Evolutionary conservation across 2,329 filamentous ascomycete species (phyloP), one percentile per base, ranked within the genome.

Genomic region (Ceratocystis lukuohia): DNA sequence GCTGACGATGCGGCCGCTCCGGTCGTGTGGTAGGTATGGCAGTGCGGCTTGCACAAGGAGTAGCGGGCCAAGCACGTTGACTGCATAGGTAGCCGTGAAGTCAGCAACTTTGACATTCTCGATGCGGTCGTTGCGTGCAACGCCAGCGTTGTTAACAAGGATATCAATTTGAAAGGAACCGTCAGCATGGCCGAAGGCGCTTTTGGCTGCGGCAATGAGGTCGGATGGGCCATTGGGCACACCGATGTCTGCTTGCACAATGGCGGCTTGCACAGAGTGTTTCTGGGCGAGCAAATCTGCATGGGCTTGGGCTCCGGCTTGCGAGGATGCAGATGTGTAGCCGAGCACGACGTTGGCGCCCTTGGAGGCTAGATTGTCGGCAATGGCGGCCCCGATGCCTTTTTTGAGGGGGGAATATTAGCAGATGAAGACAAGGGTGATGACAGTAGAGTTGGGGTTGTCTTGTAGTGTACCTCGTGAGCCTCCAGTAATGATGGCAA

Each of bases 111-210:
- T 82, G 69, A 90, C 82, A 33, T 88, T 82, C 63, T 83, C 80
- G 28, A 88, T 76, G 30, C 77, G 74, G 70, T 86, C 82, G 76
- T 94, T 93, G 48, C 82, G 77, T 41, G 83, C 78, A 5, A 86
- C 77, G 65, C 89, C 91, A 37, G 91, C 91, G 74, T 95, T 96
- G 81, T 96, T 95, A 78, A 96, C 79, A 65, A 96, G 78, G 69
- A 96, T 89, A 76, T 95, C 89, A 72, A 96, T 81, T 71, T 87
- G 84, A 73, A 91, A 83, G 5, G 70, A 71, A 62, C 71, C 67
- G 70, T 69, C 76, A 33, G 81, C 78, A 7, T 80, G 66, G 48
- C 70, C 73, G 75, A 88, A 86, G 72, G 84, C 78, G 69, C 83
- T 79, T 70, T 83, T 80, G 4, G 84, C 80, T 0, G 80, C 80